Evolutionary conservation across 257 asterid genomes (phyloP).

Genomic region (Dorcoceras hygrometricum): DNA sequence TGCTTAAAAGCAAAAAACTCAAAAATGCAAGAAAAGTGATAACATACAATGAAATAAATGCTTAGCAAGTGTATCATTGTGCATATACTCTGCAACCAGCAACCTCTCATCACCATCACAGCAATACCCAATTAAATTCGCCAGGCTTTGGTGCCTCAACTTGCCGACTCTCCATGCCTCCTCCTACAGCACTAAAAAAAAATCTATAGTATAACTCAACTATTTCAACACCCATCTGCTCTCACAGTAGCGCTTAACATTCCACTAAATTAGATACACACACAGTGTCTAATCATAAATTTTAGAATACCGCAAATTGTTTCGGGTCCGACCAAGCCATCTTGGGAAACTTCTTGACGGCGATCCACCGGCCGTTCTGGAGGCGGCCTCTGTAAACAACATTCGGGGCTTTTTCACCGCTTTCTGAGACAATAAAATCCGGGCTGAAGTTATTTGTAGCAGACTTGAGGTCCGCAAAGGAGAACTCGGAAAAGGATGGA

Average conservation of each 20-base stretch:
- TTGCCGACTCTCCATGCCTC: constrained; percentile 69
- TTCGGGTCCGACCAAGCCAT: constrained; percentile 72
- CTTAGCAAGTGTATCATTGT: constrained; percentile 67
- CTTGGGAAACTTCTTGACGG: constrained; percentile 64
- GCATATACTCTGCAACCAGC: constrained; percentile 71
- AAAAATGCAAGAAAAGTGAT: constrained; percentile 3
- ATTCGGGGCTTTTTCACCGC: constrained; percentile 71
- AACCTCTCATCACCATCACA: constrained; percentile 79
- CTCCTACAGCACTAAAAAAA: constrained; percentile 34
- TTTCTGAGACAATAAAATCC: constrained; percentile 65
- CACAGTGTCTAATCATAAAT: neutral
- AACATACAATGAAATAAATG: constrained; percentile 66
- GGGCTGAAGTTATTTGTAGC: constrained; percentile 65
- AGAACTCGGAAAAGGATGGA: constrained; percentile 48
- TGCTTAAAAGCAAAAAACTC: constrained; percentile 3
- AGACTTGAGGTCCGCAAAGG: constrained; percentile 50
- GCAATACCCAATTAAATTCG: constrained; percentile 67
- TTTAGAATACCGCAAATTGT: constrained; percentile 59
- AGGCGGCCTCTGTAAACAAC: constrained; percentile 65
- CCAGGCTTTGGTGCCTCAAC: constrained; percentile 53
- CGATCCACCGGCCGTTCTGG: constrained; percentile 59
- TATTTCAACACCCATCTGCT: neutral
- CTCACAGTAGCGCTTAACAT: constrained; percentile 10
- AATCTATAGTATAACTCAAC: neutral
- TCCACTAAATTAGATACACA: constrained; percentile 1